These are phyloP conservation scores for Babjeviella inositovora DNA, from an alignment of 805 yeast species.

Conservation along the genomic window DNA sequence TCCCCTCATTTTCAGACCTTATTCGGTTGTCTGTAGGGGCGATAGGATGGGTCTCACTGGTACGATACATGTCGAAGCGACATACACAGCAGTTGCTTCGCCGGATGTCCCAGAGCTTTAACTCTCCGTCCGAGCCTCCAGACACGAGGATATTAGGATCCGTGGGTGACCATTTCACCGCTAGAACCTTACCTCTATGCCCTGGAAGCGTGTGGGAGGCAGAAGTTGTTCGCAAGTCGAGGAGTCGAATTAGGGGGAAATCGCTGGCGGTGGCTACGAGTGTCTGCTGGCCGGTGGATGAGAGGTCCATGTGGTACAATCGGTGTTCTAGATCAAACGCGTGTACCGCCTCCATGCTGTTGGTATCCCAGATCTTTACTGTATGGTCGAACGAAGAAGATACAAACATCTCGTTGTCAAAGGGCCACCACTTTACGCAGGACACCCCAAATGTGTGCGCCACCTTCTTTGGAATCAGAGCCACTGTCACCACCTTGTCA, in stretches of 20 bases:
- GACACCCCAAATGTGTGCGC: slow-evolving; percentile 67
- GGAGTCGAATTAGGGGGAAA: slow-evolving; percentile 47
- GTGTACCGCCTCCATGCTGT: slow-evolving; percentile 46
- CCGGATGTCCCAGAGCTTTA: slow-evolving; percentile 77
- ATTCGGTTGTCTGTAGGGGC: slow-evolving; percentile 6
- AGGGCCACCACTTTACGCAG: slow-evolving; percentile 74
- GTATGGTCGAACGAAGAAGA: slow-evolving; percentile 69
- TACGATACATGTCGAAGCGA: slow-evolving; percentile 39
- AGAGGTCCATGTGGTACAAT: slow-evolving; percentile 53
- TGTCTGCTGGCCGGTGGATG: slow-evolving; percentile 18
- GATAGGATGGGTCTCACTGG: slow-evolving; percentile 11
- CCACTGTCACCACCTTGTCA: slow-evolving; percentile 11
- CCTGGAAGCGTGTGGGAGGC: slow-evolving; percentile 59
- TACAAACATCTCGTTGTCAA: slow-evolving; percentile 74
- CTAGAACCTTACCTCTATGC: slow-evolving; percentile 35
- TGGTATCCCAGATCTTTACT: slow-evolving; percentile 72
- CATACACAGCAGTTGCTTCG: slow-evolving; percentile 47
- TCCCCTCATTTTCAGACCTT: slow-evolving; percentile 4
- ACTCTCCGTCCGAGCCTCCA: slow-evolving; percentile 73
- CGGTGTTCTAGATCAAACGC: slow-evolving; percentile 43
- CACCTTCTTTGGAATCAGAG: slow-evolving; percentile 14
- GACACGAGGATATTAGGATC: slow-evolving; percentile 47
- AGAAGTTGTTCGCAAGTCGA: slow-evolving; percentile 63
- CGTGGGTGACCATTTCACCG: slow-evolving; percentile 65
- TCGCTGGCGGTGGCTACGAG: slow-evolving; percentile 59